These are phyloP conservation scores for Candida suzukii DNA, from an alignment of 805 yeast species.

Conservation along the genomic window DNA sequence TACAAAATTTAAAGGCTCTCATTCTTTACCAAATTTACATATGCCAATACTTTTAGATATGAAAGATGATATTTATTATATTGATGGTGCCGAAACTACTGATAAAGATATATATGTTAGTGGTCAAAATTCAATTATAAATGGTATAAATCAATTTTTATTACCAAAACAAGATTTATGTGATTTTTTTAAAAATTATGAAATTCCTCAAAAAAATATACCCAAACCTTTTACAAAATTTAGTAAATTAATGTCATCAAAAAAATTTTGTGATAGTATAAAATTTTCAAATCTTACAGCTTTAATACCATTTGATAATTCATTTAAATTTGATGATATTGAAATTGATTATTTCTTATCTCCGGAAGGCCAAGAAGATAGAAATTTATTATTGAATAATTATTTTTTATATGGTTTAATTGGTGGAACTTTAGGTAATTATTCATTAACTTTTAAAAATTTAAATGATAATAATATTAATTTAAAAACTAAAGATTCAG, in stretches of 20 bases:
- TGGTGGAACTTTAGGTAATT: conserved; percentile 33
- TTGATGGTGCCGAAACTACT: conserved; percentile 42
- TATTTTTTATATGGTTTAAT: conserved; percentile 32
- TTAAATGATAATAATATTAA: conserved; percentile 19
- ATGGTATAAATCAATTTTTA: conserved; percentile 48
- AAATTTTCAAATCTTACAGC: conserved; percentile 32
- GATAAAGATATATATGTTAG: conserved; percentile 53
- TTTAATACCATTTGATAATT: conserved; percentile 41
- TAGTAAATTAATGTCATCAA: conserved; percentile 10
- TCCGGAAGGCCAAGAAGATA: conserved; percentile 24
- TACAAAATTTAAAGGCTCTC: conserved; percentile 18
- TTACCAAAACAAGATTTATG: not conserved
- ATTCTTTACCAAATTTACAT: conserved; percentile 7
- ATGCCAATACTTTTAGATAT: conserved; percentile 28
- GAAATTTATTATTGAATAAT: conserved; percentile 20
- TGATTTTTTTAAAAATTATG: not conserved
- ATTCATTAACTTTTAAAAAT: conserved; percentile 12
- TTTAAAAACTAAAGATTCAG: conserved; percentile 18
- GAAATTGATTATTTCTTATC: conserved; percentile 37
- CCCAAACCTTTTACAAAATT: conserved; percentile 8
- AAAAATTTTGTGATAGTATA: conserved; percentile 12
- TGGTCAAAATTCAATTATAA: conserved; percentile 59
- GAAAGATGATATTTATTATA: conserved; percentile 24
- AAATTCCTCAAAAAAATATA: conserved; percentile 1
- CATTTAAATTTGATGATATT: conserved; percentile 30